Percentiles rank a stretch among this genome's conserved stretches.
Evolutionary conservation across 1,284 basidiomycete species (phyloP).

Genomic region (Rhodotorula sp.): DNA sequence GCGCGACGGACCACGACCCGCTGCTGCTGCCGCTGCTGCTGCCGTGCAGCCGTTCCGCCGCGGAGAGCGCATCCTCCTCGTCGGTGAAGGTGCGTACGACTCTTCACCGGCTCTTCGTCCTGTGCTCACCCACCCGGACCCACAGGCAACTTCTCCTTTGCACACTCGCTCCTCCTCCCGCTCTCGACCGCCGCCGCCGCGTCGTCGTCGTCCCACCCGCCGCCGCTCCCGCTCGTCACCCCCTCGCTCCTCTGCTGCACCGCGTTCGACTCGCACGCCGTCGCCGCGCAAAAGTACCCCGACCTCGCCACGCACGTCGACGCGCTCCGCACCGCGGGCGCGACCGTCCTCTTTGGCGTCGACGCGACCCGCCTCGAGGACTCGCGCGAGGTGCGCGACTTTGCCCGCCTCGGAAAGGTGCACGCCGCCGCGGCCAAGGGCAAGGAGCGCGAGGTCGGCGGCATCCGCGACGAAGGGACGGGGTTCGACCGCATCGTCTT

Average conservation of each 20-base stretch:
- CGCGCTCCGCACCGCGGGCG: slow-evolving; percentile 62
- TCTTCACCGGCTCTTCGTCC: not conserved
- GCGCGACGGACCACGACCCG: too few relatives aligned
- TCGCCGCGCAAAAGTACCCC: slow-evolving; percentile 81
- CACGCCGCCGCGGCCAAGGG: not conserved
- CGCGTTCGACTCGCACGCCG: slow-evolving; percentile 76
- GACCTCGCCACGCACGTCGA: slow-evolving; percentile 59
- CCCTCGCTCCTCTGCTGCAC: slow-evolving; percentile 75
- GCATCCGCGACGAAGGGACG: slow-evolving; percentile 37
- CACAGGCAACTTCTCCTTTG: slow-evolving; percentile 83
- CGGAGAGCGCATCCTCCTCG: slow-evolving; percentile 75
- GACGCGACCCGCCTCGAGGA: slow-evolving; percentile 79
- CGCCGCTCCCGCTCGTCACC: slow-evolving; percentile 56
- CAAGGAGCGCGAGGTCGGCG: slow-evolving; percentile 7
- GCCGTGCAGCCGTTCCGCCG: slow-evolving; percentile 20
- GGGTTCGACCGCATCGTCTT: slow-evolving; percentile 80
- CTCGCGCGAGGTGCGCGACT: slow-evolving; percentile 58
- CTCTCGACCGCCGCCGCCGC: slow-evolving; percentile 4
- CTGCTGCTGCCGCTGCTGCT: too few relatives aligned
- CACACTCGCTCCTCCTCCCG: slow-evolving; percentile 66
- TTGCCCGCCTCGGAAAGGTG: slow-evolving; percentile 6
- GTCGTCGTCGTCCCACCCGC: not conserved
- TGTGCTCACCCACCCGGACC: not conserved
- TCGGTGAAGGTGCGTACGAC: slow-evolving; percentile 70
- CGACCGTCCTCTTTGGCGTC: slow-evolving; percentile 74